These are phyloP conservation scores for Acanthamoeba sp. DNA, from an alignment of 208 protist species.

Conservation along the genomic window DNA sequence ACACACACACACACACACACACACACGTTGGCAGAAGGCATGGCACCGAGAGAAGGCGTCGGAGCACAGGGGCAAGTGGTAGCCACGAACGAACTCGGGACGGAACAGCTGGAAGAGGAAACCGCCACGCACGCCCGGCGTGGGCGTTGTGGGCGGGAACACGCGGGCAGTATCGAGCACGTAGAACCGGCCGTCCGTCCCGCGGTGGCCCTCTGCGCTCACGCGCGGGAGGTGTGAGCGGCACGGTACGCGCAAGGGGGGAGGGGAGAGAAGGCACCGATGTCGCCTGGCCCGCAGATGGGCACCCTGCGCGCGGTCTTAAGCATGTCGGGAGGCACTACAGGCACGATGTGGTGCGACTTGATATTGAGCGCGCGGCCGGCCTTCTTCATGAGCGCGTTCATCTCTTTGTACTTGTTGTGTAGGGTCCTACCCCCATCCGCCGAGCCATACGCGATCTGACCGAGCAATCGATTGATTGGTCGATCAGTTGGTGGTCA, in stretches of 20 bases:
- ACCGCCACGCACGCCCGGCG: neutral
- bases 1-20: neutral
- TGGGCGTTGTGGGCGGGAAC: conserved; percentile 25
- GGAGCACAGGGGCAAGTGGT: neutral
- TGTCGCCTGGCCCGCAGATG: conserved; percentile 24
- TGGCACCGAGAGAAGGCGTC: conserved; percentile 27
- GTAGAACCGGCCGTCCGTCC: conserved; percentile 36
- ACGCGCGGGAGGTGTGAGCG: no score
- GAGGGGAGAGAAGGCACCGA: no score
- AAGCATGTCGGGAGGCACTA: neutral
- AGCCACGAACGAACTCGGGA: neutral
- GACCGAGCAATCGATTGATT: no score
- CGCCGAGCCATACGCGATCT: conserved; percentile 49
- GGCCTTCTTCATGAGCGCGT: conserved; percentile 60
- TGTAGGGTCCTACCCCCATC: neutral
- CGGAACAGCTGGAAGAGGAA: conserved; percentile 16
- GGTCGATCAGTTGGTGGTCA: neutral
- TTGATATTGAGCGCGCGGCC: conserved; percentile 32
- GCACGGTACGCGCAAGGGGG: no score
- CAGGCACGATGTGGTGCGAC: neutral
- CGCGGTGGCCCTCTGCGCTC: conserved; percentile 18
- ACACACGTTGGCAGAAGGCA: neutral
- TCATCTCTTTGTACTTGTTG: conserved; percentile 27
- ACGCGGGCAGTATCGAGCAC: no score
- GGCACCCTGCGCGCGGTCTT: neutral